Conservation (phyloP, 164 flowering plant genomes). For the Macadamia tetraphylla region DNA sequence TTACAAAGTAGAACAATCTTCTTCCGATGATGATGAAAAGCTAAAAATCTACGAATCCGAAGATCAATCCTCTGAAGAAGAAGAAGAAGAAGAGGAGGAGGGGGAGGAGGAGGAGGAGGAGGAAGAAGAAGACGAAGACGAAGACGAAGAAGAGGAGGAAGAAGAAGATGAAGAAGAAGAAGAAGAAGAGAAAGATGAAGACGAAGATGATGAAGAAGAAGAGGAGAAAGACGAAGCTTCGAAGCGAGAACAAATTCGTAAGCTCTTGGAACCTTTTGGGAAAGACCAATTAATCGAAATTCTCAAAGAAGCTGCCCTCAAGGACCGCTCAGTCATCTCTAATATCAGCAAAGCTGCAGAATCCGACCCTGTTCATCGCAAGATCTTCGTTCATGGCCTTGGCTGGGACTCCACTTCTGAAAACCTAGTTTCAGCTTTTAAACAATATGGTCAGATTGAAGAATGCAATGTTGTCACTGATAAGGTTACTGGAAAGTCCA, state of each 20-base stretch:
- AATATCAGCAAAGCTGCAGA: slow-evolving; percentile 17
- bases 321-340: slow-evolving; percentile 15
- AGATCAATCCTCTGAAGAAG: slow-evolving; percentile 5
- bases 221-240: slow-evolving; percentile 12
- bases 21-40: slow-evolving; percentile 5
- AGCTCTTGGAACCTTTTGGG: slow-evolving; percentile 33
- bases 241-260: slow-evolving; percentile 18
- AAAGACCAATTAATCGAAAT: slow-evolving; percentile 38
- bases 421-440: slow-evolving; percentile 20
- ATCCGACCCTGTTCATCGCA: slow-evolving; percentile 38
- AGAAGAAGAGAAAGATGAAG: slow-evolving; percentile 16
- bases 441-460: slow-evolving; percentile 30
- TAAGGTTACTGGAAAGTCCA: slow-evolving; percentile 32
- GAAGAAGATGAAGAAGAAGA: slow-evolving; percentile 16
- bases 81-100: slow-evolving; percentile 13
- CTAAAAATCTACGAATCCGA: not conserved
- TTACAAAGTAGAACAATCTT: slow-evolving; percentile 3
- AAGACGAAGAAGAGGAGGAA: not conserved
- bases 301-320: slow-evolving; percentile 24
- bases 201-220: slow-evolving; percentile 15
- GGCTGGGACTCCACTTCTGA: slow-evolving; percentile 44
- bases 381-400: slow-evolving; percentile 44
- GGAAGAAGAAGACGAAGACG: slow-evolving; percentile 17
- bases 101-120: slow-evolving; percentile 18
- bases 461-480: slow-evolving; percentile 36